Conservation (phyloP, 108 stramenopile genomes). For the Skeletonema marinoi region DNA sequence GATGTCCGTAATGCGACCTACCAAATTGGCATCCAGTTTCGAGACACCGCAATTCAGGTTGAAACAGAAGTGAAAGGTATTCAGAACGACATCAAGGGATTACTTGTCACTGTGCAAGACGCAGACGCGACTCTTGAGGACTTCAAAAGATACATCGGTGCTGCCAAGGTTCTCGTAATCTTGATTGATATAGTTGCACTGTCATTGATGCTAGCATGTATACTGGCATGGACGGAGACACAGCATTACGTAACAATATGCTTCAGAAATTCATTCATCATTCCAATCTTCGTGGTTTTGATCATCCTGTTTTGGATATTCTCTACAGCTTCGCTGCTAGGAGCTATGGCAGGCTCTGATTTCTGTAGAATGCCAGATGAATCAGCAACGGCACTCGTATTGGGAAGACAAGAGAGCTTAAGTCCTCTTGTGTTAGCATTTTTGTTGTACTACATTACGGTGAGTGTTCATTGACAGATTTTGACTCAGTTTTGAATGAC, state of each 20-base stretch:
- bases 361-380: conserved; percentile 33
- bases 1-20: conserved; percentile 20
- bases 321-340: conserved; percentile 22
- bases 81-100: conserved; percentile 9
- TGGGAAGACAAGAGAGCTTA: conserved; percentile 7
- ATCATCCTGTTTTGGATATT: conserved; percentile 37
- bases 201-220: conserved; percentile 22
- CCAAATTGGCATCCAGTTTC: conserved; percentile 14
- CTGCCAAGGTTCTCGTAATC: conserved; percentile 36
- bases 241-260: conserved; percentile 8
- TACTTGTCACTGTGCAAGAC: background rate
- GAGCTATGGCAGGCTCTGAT: conserved; percentile 33
- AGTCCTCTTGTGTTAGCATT: conserved; percentile 22
- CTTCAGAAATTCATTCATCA: conserved; percentile 15
- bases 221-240: conserved; percentile 30
- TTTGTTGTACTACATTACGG: conserved; percentile 35
- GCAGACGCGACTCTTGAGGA: conserved; percentile 20
- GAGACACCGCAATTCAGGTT: conserved; percentile 21
- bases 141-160: conserved; percentile 14
- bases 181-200: conserved; percentile 22
- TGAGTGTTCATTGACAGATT: background rate
- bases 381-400: conserved; percentile 6
- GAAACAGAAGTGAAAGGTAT: conserved; percentile 26
- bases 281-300: conserved; percentile 22
- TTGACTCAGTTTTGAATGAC: background rate